Evolutionary conservation across 2,329 filamentous ascomycete species (phyloP).

Genomic region (Trichoderma atroviride): DNA sequence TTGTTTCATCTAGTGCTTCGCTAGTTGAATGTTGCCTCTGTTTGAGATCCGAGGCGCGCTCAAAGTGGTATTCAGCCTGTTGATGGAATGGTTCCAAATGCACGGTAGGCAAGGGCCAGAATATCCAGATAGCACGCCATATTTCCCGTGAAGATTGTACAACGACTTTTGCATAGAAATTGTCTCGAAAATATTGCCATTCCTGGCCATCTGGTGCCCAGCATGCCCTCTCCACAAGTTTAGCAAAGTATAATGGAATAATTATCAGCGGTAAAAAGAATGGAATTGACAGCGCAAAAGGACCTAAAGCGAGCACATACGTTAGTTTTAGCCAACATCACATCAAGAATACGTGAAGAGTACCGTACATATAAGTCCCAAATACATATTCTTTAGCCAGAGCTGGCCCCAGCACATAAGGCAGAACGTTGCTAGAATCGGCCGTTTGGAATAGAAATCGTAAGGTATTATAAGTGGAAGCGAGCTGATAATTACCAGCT

Average conservation of each 20-base stretch:
- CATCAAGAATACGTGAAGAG: not conserved
- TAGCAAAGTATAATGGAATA: not conserved
- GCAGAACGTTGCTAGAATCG: not conserved
- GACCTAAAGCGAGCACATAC: not conserved
- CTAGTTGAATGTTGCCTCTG: no score
- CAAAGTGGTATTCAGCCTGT: no score
- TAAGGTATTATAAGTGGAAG: not conserved
- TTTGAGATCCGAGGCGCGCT: no score
- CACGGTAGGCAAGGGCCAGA: not conserved
- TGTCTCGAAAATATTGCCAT: not conserved
- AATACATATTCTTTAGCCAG: not conserved
- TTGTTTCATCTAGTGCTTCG: no score
- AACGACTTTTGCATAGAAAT: not conserved
- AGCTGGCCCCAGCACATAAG: not conserved
- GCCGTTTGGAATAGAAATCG: not conserved
- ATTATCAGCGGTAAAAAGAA: not conserved
- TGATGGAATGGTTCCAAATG: not conserved
- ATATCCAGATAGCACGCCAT: not conserved
- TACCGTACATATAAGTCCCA: not conserved
- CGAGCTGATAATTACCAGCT: not conserved
- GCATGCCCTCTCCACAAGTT: not conserved
- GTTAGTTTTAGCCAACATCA: not conserved
- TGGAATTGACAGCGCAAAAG: not conserved
- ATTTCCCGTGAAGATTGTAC: not conserved
- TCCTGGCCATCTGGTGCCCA: not conserved